These are phyloP conservation scores for Lenwebbia sp. DNA, from an alignment of 345 rosid species.

Conservation along the genomic window DNA sequence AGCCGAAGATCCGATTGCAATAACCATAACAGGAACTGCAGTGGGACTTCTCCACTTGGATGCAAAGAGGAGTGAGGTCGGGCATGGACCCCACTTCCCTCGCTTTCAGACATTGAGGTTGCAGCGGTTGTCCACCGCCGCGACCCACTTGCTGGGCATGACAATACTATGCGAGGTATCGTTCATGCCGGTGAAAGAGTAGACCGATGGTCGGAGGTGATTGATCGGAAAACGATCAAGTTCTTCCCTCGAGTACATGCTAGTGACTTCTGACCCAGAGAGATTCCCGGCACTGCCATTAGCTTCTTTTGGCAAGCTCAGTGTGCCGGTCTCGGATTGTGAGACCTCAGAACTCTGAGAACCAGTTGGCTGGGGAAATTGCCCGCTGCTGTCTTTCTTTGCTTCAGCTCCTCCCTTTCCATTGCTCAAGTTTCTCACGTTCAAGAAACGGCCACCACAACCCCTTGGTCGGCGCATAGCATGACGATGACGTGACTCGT, in stretches of 20 bases:
- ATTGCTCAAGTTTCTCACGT: constrained; percentile 22
- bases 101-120: constrained; percentile 42
- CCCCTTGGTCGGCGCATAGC: constrained; percentile 99
- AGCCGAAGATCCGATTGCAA: constrained; percentile 1
- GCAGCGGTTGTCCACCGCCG: constrained; percentile 50
- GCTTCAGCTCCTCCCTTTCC: constrained; percentile 17
- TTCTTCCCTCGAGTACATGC: constrained; percentile 38
- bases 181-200: constrained; percentile 29
- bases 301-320: constrained; percentile 49
- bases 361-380: constrained; percentile 30
- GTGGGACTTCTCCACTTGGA: constrained; percentile 19
- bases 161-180: constrained; percentile 33
- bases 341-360: constrained; percentile 76
- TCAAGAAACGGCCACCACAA: constrained; percentile 93
- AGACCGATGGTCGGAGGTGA: constrained; percentile 27
- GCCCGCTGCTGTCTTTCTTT: constrained; percentile 13
- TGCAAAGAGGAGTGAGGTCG: constrained; percentile 9
- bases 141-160: constrained; percentile 68
- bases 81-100: constrained; percentile 15
- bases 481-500: constrained; percentile 83
- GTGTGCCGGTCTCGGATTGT: constrained; percentile 58
- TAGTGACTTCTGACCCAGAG: constrained; percentile 72
- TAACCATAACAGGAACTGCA: neutral
- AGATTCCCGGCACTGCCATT: constrained; percentile 26
- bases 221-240: constrained; percentile 17